A percentile compares a stretch with the other conserved stretches of the same genome.
These are phyloP conservation scores for Sphagnum contortum DNA, from an alignment of 225 moss, liverwort and hornwort species.

Conservation along the genomic window DNA sequence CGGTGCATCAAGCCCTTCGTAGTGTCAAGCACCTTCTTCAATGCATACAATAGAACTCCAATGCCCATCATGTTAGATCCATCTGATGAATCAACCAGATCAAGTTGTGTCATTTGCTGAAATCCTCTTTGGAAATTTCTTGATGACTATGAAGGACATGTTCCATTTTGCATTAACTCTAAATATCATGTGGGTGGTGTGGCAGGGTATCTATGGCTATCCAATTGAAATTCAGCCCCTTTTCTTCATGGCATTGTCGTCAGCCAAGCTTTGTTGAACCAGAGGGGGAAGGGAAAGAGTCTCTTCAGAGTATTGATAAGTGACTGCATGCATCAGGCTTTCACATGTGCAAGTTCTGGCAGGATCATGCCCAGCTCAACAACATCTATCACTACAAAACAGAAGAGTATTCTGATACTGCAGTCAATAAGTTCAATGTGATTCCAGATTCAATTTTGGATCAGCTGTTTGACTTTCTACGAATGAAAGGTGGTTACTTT, in stretches of 20 bases:
- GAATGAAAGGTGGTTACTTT: conserved; percentile 46
- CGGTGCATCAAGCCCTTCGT: too few species aligned
- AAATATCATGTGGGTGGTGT: neutral
- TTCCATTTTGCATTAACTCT: too few species aligned
- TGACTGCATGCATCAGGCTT: conserved; percentile 35
- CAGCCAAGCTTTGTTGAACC: conserved; percentile 33
- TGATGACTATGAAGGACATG: too few species aligned
- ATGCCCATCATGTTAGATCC: too few species aligned
- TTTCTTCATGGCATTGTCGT: conserved; percentile 43
- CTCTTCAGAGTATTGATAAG: conserved; percentile 44
- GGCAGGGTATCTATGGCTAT: conserved; percentile 47
- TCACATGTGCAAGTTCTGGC: conserved; percentile 53
- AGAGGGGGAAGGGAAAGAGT: conserved; percentile 42
- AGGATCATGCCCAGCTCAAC: conserved; percentile 40
- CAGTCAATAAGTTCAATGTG: conserved; percentile 50
- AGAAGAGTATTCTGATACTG: conserved; percentile 46
- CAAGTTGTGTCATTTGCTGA: too few species aligned
- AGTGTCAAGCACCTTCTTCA: too few species aligned
- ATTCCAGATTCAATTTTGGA: conserved; percentile 45
- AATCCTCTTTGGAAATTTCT: too few species aligned
- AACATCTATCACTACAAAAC: conserved; percentile 44
- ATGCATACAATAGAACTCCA: too few species aligned
- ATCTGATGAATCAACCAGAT: too few species aligned
- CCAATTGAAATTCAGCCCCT: conserved; percentile 47
- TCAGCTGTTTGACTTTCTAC: conserved; percentile 50